A percentile compares a stretch with the other conserved stretches of the same genome.
phyloP scores from a whole-genome alignment of 2,329 filamentous ascomycete species.

The Ceratocystis variospora region DNA sequence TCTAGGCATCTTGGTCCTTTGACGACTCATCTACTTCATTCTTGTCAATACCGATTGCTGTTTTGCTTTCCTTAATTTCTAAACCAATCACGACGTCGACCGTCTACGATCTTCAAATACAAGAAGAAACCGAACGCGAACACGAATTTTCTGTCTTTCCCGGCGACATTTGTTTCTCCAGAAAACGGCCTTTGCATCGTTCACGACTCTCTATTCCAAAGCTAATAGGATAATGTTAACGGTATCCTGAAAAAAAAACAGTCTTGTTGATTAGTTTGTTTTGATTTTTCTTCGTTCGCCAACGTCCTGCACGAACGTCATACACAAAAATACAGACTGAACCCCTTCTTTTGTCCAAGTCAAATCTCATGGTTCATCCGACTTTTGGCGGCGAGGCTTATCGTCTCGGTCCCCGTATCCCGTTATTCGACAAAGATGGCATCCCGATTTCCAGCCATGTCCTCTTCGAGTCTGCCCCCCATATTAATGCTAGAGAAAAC shows the following conservation, averaged over 20 bases:
- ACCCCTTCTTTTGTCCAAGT: background rate
- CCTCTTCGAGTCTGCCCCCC: slow-evolving; percentile 9
- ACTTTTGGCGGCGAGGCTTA: slow-evolving; percentile 7
- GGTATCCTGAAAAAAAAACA: background rate
- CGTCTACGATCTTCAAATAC: background rate
- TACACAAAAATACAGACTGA: background rate
- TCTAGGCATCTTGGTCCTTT: background rate
- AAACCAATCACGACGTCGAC: slow-evolving; percentile 8
- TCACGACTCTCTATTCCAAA: background rate
- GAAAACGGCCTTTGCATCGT: background rate
- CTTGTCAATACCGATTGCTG: background rate
- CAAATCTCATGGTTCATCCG: slow-evolving; percentile 8
- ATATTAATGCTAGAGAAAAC: background rate
- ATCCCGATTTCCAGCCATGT: slow-evolving; percentile 8
- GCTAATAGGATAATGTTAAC: background rate
- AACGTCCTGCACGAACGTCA: background rate
- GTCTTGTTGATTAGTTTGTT: background rate
- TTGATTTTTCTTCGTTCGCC: background rate
- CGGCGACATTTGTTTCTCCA: background rate
- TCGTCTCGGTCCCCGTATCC: slow-evolving; percentile 13
- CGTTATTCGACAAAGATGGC: background rate
- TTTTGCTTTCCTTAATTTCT: slow-evolving; percentile 5
- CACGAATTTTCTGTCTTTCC: background rate
- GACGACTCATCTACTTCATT: background rate
- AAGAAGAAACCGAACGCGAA: background rate